Conservation (phyloP, 192 early-diverging fungal genomes). For the Podila minutissima region DNA sequence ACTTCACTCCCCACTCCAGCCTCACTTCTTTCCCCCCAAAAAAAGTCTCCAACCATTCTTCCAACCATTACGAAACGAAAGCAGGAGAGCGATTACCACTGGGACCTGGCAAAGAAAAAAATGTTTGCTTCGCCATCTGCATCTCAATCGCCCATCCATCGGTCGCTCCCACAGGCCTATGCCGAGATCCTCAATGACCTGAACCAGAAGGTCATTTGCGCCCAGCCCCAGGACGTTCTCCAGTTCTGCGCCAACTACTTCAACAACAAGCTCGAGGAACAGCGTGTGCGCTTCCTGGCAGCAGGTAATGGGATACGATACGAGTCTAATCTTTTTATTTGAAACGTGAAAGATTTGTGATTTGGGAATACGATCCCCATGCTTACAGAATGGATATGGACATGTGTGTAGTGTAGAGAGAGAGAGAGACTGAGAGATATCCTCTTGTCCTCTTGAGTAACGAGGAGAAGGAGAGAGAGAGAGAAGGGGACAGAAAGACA, state of each 20-base stretch:
- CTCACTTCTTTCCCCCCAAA: slow-evolving; percentile 1
- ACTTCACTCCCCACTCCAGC: not conserved
- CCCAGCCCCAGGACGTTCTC: slow-evolving; percentile 87
- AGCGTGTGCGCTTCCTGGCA: slow-evolving; percentile 62
- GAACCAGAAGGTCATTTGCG: slow-evolving; percentile 77
- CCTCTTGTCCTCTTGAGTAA: too few relatives aligned
- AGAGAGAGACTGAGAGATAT: too few relatives aligned
- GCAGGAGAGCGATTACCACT: not conserved
- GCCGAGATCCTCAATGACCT: slow-evolving; percentile 83
- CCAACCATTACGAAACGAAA: slow-evolving; percentile 4
- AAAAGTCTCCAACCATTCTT: not conserved
- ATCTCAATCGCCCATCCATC: slow-evolving; percentile 45
- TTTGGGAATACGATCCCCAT: too few relatives aligned
- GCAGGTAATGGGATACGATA: slow-evolving; percentile 25
- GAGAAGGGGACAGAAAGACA: too few relatives aligned
- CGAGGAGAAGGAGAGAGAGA: too few relatives aligned
- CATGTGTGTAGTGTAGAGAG: too few relatives aligned
- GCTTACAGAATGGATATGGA: too few relatives aligned
- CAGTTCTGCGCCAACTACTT: slow-evolving; percentile 96
- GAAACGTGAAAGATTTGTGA: too few relatives aligned
- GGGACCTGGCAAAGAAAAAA: not conserved
- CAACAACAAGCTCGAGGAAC: slow-evolving; percentile 85
- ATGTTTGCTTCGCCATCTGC: slow-evolving; percentile 48
- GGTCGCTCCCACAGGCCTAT: slow-evolving; percentile 55
- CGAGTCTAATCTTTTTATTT: not conserved